phyloP scores from a whole-genome alignment of 2,329 filamentous ascomycete species.

The Neoascochyta sp. region DNA sequence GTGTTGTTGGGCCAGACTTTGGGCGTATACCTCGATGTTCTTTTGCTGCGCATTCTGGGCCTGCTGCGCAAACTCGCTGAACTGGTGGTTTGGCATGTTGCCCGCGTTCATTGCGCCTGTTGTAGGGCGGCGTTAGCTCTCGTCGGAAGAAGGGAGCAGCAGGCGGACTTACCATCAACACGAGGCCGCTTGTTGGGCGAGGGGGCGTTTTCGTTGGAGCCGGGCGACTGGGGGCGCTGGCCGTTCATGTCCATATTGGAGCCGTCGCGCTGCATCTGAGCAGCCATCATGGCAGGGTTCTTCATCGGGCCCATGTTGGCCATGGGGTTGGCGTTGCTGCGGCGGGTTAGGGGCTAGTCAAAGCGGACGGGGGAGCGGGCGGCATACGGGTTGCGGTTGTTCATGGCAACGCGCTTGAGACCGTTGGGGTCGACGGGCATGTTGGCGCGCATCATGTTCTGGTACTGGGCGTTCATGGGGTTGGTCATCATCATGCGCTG shows the following conservation, averaged over 20 bases:
- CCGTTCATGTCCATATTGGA: slow-evolving; percentile 83
- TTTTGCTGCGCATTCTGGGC: slow-evolving; percentile 66
- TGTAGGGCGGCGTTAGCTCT: slow-evolving; percentile 56
- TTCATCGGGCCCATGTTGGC: slow-evolving; percentile 62
- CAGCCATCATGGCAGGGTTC: slow-evolving; percentile 56
- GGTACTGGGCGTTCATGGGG: slow-evolving; percentile 42
- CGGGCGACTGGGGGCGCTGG: slow-evolving; percentile 72
- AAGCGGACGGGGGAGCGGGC: not conserved
- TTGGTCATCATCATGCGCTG: slow-evolving; percentile 73
- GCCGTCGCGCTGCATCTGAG: slow-evolving; percentile 82
- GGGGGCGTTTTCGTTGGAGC: slow-evolving; percentile 78
- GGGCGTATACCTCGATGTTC: slow-evolving; percentile 81
- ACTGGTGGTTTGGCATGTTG: slow-evolving; percentile 70
- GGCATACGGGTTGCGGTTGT: slow-evolving; percentile 70
- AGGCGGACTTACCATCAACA: slow-evolving; percentile 61
- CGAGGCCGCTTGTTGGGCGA: slow-evolving; percentile 89
- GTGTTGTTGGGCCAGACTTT: slow-evolving; percentile 78
- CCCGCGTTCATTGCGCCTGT: slow-evolving; percentile 72
- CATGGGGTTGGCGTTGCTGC: slow-evolving; percentile 46
- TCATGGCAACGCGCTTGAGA: slow-evolving; percentile 71
- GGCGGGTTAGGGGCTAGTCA: slow-evolving; percentile 7
- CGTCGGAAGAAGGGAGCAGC: slow-evolving; percentile 52
- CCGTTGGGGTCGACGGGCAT: slow-evolving; percentile 57
- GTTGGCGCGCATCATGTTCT: slow-evolving; percentile 61
- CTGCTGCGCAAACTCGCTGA: slow-evolving; percentile 59